Percentiles rank a stretch among this genome's conserved stretches.
Evolutionary conservation across 2,329 filamentous ascomycete species (phyloP).

Genomic region (Fusarium sp.): DNA sequence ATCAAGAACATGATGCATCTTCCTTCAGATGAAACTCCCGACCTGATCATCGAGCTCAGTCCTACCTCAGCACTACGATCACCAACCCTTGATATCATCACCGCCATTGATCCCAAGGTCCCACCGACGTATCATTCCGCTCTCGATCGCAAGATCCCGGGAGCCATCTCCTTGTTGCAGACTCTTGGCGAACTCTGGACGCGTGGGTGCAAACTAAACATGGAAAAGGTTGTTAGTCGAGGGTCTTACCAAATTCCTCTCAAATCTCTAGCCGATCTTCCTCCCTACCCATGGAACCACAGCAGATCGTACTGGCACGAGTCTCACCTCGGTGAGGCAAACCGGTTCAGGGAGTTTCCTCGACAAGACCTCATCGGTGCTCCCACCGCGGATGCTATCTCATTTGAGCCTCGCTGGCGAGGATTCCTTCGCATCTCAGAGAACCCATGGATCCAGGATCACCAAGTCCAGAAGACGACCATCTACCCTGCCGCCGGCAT

Average conservation of each 20-base stretch:
- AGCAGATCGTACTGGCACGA: slow-evolving; percentile 63
- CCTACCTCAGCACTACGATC: slow-evolving; percentile 51
- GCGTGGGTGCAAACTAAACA: slow-evolving; percentile 46
- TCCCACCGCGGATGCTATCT: slow-evolving; percentile 54
- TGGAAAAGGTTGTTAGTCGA: slow-evolving; percentile 45
- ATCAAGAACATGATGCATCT: slow-evolving; percentile 49
- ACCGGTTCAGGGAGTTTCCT: slow-evolving; percentile 55
- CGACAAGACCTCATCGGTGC: slow-evolving; percentile 62
- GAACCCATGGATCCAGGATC: slow-evolving; percentile 62
- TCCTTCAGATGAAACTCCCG: slow-evolving; percentile 43
- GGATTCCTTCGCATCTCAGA: slow-evolving; percentile 59
- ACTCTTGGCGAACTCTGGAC: slow-evolving; percentile 52
- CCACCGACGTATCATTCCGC: slow-evolving; percentile 40
- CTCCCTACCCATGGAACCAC: slow-evolving; percentile 65
- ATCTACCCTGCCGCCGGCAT: slow-evolving; percentile 63
- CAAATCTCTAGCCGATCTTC: slow-evolving; percentile 56
- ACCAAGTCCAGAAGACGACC: slow-evolving; percentile 59
- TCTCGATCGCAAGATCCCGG: slow-evolving; percentile 42
- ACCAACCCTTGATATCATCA: slow-evolving; percentile 50
- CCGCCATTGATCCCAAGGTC: slow-evolving; percentile 12
- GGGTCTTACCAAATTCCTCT: slow-evolving; percentile 17
- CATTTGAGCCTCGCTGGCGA: slow-evolving; percentile 59
- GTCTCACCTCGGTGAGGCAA: slow-evolving; percentile 55
- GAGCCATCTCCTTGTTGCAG: slow-evolving; percentile 42
- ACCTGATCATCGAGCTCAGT: slow-evolving; percentile 54